Evolutionary conservation across 306 rosid genomes (phyloP), one percentile per base, ranked within the genome.

Genomic region (Sicyos edulis): DNA sequence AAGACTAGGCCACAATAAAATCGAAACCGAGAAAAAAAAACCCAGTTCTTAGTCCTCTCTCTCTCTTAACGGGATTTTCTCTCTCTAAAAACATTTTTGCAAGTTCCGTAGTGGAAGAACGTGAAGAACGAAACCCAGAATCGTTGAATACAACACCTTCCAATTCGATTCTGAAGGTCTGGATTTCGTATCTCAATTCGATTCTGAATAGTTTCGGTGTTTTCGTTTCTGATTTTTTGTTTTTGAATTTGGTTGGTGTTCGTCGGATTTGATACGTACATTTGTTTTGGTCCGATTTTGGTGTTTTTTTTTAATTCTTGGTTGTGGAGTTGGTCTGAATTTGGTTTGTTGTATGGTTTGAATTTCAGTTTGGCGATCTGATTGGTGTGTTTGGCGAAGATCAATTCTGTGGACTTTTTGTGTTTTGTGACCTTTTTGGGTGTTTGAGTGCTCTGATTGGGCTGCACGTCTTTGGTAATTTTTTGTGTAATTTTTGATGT

Each of bases 1-100:
- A 86, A 85, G 85, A 84, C 80, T 76, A 55, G 77, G 80, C 83
- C 82, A 75, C 86, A 79, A 84, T 79, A 84, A 82, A 86, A 87
- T 83, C 88, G 91, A 82, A 83, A 37, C 29, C 58, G 61, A 26
- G 56, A 26, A 26, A 71, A 45, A 4, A 32, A 32, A 32, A 32
- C 76, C 73, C 71, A 34, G 37, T 74, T 42, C 68, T n/a, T 70
- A 58, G 79, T 54, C 74, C 19, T 20, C 32, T 49, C 70, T 67
- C 34, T 78, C 79, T 70, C 76, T 55, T 63, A 71, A 68, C 72
- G 72, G 24, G 70, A 71, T 52, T 5, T 32, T 82, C 79, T 80
- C 81, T 47, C 67, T 91, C 86, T 82, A 78, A 20, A 59, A 83
- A 44, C 19, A 71, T 53, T 53, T 80, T 78, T 32, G 85, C 83